phyloP scores from a whole-genome alignment of 257 asterid species.

The Misopates orontium region DNA sequence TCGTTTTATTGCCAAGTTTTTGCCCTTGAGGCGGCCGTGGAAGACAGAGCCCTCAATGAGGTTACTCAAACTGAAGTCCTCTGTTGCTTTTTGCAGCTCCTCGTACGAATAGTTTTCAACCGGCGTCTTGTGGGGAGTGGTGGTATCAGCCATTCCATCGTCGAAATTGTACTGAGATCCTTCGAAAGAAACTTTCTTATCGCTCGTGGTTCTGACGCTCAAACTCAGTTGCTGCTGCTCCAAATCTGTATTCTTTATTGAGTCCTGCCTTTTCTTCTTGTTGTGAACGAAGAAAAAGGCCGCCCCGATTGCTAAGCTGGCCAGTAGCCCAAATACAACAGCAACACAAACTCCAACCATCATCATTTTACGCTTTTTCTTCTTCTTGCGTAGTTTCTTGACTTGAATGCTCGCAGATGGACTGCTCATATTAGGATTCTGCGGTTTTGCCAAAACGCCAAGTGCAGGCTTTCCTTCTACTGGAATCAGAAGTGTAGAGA shows the following conservation, averaged over 20 bases:
- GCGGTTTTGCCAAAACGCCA: conserved; percentile 22
- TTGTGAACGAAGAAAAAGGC: conserved; percentile 41
- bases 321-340: conserved; percentile 34
- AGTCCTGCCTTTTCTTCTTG: conserved; percentile 27
- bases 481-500: conserved; percentile 54
- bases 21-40: conserved; percentile 77
- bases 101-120: conserved; percentile 65
- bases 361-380: conserved; percentile 32
- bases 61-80: conserved; percentile 48
- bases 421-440: conserved; percentile 28
- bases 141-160: conserved; percentile 33
- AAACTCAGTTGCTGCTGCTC: conserved; percentile 67
- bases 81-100: conserved; percentile 65
- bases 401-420: conserved; percentile 35
- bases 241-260: conserved; percentile 35
- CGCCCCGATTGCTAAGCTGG: conserved; percentile 34
- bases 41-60: conserved; percentile 63
- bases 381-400: conserved; percentile 35
- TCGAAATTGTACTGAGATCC: conserved; percentile 66
- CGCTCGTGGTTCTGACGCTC: conserved; percentile 69
- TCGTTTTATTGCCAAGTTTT: conserved; percentile 56
- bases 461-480: conserved; percentile 33
- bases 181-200: conserved; percentile 74
- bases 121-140: conserved; percentile 47
- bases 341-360: conserved; percentile 52